Evolutionary conservation across 2,329 filamentous ascomycete genomes (phyloP).

Genomic region (Cladophialophora psammophila): DNA sequence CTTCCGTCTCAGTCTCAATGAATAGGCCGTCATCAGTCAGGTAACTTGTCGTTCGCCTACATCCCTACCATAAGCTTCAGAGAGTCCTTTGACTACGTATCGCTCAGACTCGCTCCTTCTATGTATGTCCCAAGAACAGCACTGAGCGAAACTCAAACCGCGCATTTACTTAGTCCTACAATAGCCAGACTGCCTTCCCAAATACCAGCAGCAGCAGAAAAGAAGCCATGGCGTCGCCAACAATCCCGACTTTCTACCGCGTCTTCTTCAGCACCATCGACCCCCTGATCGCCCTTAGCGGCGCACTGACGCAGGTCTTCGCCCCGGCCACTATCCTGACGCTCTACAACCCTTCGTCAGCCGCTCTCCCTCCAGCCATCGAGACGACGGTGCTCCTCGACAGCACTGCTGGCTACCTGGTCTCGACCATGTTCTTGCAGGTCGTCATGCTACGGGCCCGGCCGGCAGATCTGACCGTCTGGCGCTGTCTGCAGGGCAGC

Average conservation of each 20-base stretch:
- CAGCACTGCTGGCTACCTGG: slow-evolving; percentile 15
- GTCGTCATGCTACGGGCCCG: slow-evolving; percentile 20
- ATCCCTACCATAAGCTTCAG: no score
- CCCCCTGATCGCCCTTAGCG: slow-evolving; percentile 24
- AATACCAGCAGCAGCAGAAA: not conserved
- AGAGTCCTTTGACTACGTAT: no score
- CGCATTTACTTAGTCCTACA: no score
- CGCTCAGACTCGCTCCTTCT: no score
- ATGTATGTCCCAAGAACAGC: no score
- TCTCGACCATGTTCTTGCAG: slow-evolving; percentile 22
- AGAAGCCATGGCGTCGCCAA: not conserved
- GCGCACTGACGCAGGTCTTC: slow-evolving; percentile 20
- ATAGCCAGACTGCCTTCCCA: no score
- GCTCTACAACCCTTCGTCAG: slow-evolving; percentile 13
- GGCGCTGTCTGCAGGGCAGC: slow-evolving; percentile 22
- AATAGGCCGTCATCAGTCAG: no score
- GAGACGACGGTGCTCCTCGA: slow-evolving; percentile 20
- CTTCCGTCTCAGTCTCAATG: no score
- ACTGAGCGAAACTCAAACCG: no score
- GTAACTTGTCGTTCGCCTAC: no score
- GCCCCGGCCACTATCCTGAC: slow-evolving; percentile 12
- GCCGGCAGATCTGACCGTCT: slow-evolving; percentile 18
- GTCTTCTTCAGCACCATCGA: slow-evolving; percentile 26
- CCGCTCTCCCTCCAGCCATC: not conserved
- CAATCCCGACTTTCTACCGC: slow-evolving; percentile 18